Conservation (phyloP, 1,139 yeast species). For the Yamadazyma siamensis region DNA sequence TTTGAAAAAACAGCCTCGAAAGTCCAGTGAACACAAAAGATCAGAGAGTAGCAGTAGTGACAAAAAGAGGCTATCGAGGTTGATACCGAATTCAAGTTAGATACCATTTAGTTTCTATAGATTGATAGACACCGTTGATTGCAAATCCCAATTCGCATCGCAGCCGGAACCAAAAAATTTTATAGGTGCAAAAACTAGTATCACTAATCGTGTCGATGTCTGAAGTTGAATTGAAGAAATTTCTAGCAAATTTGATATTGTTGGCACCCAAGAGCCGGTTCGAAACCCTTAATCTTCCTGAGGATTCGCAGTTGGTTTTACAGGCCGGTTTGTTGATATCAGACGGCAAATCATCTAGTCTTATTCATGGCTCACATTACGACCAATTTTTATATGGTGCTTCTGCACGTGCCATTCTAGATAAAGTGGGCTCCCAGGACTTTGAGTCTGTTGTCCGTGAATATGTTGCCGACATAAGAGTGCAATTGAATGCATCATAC, state of each 20-base stretch:
- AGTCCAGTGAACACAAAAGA: constrained; percentile 30
- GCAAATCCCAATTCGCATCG: constrained; percentile 1
- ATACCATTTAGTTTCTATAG: constrained; percentile 1
- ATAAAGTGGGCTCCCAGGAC: constrained; percentile 17
- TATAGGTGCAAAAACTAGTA: constrained; percentile 1
- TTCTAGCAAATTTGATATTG: constrained; percentile 13
- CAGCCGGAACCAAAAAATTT: too few relatives aligned
- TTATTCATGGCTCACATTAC: constrained; percentile 18
- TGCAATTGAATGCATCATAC: constrained; percentile 11
- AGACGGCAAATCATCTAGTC: constrained; percentile 24
- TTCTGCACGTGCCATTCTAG: constrained; percentile 12
- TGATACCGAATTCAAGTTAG: constrained; percentile 9
- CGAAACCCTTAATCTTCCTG: constrained; percentile 2
- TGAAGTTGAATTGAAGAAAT: constrained; percentile 9
- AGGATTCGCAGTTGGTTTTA: constrained; percentile 4
- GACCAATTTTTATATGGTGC: constrained; percentile 13
- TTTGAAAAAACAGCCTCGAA: constrained; percentile 32
- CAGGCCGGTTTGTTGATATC: constrained; percentile 12
- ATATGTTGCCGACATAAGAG: constrained; percentile 18
- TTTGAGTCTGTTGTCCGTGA: constrained; percentile 18
- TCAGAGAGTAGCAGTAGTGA: constrained; percentile 29
- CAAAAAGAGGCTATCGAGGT: constrained; percentile 12
- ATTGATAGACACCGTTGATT: too few relatives aligned
- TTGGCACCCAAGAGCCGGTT: constrained; percentile 8
- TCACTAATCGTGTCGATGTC: constrained; percentile 1